Base-by-base conservation (phyloP, 768 basidiomycete species). In the Punctularia strigosozonata region DNA sequence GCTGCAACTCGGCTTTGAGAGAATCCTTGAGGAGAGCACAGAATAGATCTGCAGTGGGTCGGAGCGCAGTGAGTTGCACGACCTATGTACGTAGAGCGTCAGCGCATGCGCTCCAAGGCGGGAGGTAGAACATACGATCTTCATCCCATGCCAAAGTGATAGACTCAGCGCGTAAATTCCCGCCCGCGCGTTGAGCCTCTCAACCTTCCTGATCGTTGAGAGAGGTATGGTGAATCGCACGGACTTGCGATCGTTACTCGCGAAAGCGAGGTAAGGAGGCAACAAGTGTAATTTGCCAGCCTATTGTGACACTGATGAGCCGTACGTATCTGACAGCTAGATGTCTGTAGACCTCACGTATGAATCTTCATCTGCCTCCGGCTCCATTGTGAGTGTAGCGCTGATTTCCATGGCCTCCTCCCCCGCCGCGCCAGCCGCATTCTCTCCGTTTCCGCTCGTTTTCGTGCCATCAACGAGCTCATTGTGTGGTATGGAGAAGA, bases 141-240 rank as follows among this genome's bases (percentile, higher is more conserved):
- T 84, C 65, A 86, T 75, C 25, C 87, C 81, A 56, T 98, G 90
- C 87, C 91, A 97, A 37, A 86, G 76, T n/a, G 79, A 73, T 15
- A 98, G 63, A 50, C 89, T 91, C 22, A 99, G 71, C n/a, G 94
- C 92, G 55, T 97, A 97, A 25, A 95, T 82, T 4, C 95, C 95
- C 21, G 90, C 85, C 12, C 90, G 76, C 8, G 90, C 83, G 56
- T 94, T 95, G 38, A 97, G 70, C 35, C 90, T 67, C 61, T 99
- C 95, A 17, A 99, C 95, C 40, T 95, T 68, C 37, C 95, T 75
- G 48, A 99, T 77, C 4, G 90, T 90, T 38, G 82, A 89, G 31
- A 99, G 69, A 22, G 95, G 94, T 6, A 98, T 62, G 6, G 90
- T 89, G 60, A 90, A 90, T 31, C 81, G 71, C 42, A 91, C 90